Evolutionary conservation across 768 basidiomycete species (phyloP).

Genomic region (Pholiota molesta): DNA sequence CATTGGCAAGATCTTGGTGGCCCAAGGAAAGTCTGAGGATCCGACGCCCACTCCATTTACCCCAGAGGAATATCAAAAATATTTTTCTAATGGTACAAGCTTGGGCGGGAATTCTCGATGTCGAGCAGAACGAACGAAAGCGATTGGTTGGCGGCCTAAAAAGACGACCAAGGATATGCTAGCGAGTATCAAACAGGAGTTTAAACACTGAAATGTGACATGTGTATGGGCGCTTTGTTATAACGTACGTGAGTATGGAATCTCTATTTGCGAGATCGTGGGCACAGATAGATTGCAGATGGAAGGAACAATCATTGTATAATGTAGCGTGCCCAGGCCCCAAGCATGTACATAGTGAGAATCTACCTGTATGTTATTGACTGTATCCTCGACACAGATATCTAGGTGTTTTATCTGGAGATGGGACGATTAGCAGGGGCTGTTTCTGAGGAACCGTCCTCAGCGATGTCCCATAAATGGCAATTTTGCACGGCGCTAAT

Average conservation of each 20-base stretch:
- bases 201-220: constrained; percentile 27
- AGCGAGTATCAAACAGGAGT: constrained; percentile 48
- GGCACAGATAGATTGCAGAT: background rate
- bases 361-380: too few relatives aligned
- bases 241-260: background rate
- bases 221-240: background rate
- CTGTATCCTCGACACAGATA: background rate
- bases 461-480: background rate
- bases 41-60: constrained; percentile 48
- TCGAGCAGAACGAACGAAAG: constrained; percentile 41
- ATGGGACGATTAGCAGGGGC: background rate
- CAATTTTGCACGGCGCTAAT: background rate
- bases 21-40: constrained; percentile 36
- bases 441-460: background rate
- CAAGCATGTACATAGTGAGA: too few relatives aligned
- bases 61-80: constrained; percentile 41
- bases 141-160: constrained; percentile 56
- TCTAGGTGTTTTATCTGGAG: background rate
- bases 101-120: constrained; percentile 48
- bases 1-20: constrained; percentile 41
- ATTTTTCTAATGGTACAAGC: constrained; percentile 37
- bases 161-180: constrained; percentile 53
- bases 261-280: background rate
- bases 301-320: background rate
- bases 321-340: background rate